A percentile compares a stretch with the other conserved stretches of the same genome.
phyloP scores from a whole-genome alignment of 768 basidiomycete genomes.

The Termitomyces sp. region DNA sequence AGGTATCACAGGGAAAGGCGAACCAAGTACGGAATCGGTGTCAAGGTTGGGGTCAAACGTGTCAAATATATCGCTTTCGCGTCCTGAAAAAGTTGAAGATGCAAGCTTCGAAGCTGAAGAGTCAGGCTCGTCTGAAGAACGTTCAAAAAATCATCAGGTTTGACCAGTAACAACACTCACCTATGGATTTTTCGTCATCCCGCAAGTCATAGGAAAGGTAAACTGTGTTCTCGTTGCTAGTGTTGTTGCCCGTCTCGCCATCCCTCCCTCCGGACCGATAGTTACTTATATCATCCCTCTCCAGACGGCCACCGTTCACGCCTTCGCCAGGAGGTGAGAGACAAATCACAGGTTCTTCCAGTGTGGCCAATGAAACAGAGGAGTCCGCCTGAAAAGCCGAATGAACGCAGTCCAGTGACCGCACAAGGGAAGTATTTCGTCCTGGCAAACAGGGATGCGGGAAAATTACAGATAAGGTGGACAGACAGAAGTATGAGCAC shows the following conservation, averaged over 20 bases:
- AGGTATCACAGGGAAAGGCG: background rate
- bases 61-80: conserved; percentile 24
- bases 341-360: conserved; percentile 24
- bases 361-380: conserved; percentile 11
- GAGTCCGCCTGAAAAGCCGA: background rate
- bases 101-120: conserved; percentile 18
- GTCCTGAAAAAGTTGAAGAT: conserved; percentile 24
- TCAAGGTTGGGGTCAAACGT: conserved; percentile 36
- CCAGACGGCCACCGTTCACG: conserved; percentile 13
- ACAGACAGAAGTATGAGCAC: background rate
- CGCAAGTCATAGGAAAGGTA: conserved; percentile 20
- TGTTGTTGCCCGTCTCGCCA: conserved; percentile 9
- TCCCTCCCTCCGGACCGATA: conserved; percentile 25
- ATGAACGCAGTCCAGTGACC: background rate
- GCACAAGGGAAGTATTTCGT: background rate
- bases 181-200: conserved; percentile 31
- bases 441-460: background rate
- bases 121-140: conserved; percentile 14
- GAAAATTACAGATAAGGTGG: conserved; percentile 7
- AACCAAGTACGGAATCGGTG: conserved; percentile 22
- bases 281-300: conserved; percentile 35
- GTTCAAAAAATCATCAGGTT: background rate
- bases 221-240: conserved; percentile 15
- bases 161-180: conserved; percentile 12
- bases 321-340: conserved; percentile 18